phyloP scores from a whole-genome alignment of 306 rosid genomes.

The Neltuma alba region DNA sequence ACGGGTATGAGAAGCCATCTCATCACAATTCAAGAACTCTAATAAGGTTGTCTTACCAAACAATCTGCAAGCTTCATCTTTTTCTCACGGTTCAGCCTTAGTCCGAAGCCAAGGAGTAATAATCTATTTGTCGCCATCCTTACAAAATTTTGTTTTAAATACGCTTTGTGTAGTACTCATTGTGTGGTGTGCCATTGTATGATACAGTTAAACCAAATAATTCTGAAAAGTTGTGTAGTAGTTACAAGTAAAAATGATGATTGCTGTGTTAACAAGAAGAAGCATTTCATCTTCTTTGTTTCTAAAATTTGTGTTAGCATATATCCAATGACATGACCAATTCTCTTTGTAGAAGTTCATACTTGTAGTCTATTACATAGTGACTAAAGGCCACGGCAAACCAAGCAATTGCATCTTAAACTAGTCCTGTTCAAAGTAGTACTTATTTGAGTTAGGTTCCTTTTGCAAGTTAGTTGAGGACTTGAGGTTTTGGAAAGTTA shows the following conservation, averaged over 20 bases:
- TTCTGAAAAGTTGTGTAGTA: neutral
- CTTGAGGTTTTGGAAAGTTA: no score
- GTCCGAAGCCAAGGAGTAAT: slow-evolving; percentile 46
- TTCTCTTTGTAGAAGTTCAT: neutral
- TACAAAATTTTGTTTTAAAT: slow-evolving; percentile 28
- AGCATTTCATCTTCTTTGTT: neutral
- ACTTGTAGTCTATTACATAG: neutral
- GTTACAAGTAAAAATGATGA: no score
- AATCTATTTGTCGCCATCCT: slow-evolving; percentile 53
- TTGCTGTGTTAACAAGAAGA: neutral
- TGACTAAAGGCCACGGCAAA: neutral
- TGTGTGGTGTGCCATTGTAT: neutral
- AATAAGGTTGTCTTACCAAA: no score
- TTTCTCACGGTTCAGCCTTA: slow-evolving; percentile 51
- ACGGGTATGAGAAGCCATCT: no score
- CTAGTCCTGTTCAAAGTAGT: no score
- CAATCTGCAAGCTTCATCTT: no score
- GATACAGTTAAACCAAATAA: neutral
- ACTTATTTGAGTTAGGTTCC: neutral
- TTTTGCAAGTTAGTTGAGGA: no score
- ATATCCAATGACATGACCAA: neutral
- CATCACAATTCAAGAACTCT: no score
- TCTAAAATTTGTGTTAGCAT: neutral
- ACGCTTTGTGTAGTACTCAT: slow-evolving; percentile 10
- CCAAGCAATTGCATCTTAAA: neutral